phyloP scores from a whole-genome alignment of 2,329 filamentous ascomycete species.

The Stenocarpella maydis region DNA sequence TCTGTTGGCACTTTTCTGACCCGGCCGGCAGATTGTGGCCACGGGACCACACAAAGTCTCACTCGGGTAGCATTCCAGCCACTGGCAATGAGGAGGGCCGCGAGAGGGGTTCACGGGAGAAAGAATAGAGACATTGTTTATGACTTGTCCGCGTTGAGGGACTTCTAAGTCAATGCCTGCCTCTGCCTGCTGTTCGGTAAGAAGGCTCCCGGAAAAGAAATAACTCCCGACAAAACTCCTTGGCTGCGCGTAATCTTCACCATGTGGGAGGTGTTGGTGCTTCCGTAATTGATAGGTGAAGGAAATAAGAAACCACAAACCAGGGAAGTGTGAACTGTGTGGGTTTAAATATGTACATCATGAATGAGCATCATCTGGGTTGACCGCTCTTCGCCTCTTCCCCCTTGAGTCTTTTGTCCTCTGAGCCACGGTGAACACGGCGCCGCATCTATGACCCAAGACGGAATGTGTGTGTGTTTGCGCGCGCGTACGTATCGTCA shows the following conservation, averaged over 20 bases:
- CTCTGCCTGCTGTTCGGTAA: background rate
- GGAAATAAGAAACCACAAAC: background rate
- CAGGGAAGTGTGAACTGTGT: background rate
- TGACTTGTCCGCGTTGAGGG: background rate
- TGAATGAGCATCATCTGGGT: background rate
- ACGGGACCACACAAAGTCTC: background rate
- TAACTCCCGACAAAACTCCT: background rate
- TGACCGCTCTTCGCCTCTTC: background rate
- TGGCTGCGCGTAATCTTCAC: background rate
- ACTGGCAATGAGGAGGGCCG: background rate
- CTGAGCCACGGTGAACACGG: background rate
- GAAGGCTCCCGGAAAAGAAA: background rate
- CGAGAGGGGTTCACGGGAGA: background rate
- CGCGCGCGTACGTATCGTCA: background rate
- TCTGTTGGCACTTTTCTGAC: too few relatives aligned
- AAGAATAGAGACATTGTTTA: background rate
- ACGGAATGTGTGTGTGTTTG: background rate
- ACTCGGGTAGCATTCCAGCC: background rate
- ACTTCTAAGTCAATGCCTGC: background rate
- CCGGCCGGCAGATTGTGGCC: background rate
- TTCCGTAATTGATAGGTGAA: background rate
- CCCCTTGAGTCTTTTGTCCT: background rate
- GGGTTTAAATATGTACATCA: slow-evolving; percentile 13
- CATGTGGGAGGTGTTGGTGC: background rate
- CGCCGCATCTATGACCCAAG: background rate